Conservation (phyloP, 306 rosid species). For the Prunus davidiana region DNA sequence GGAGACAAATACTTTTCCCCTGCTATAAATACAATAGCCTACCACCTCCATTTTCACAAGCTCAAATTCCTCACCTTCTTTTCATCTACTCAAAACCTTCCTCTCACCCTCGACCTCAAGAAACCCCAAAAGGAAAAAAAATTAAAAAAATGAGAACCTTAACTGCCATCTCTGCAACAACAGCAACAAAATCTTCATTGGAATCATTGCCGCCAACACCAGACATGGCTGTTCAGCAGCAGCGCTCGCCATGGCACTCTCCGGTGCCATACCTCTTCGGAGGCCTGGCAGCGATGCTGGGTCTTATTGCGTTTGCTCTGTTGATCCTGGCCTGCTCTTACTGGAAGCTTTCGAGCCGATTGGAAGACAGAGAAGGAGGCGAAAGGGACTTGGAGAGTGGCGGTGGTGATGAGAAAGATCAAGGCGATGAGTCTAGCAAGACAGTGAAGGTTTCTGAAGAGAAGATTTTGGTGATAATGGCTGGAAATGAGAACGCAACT, state of each 20-base stretch:
- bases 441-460: constrained; percentile 51
- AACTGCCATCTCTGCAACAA: constrained; percentile 8
- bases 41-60: constrained; percentile 21
- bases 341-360: constrained; percentile 43
- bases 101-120: not conserved
- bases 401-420: constrained; percentile 20
- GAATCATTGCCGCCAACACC: constrained; percentile 12
- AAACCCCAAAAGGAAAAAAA: not conserved
- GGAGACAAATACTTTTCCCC: not conserved
- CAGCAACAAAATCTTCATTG: not conserved
- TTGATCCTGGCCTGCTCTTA: constrained; percentile 79
- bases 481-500: constrained; percentile 71
- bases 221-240: constrained; percentile 16
- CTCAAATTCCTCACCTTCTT: constrained; percentile 24
- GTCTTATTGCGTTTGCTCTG: constrained; percentile 70
- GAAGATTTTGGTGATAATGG: constrained; percentile 83
- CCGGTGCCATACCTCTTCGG: constrained; percentile 90
- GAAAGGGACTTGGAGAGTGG: constrained; percentile 40
- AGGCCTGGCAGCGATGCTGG: constrained; percentile 82
- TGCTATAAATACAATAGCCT: constrained; percentile 46
- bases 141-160: constrained; percentile 39
- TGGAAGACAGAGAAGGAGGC: constrained; percentile 26
- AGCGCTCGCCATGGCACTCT: constrained; percentile 73
- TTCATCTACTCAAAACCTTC: constrained; percentile 5
- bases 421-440: constrained; percentile 22